A percentile compares a stretch with the other conserved stretches of the same genome.
Conservation (phyloP, 805 yeast species). For the Cyberlindnera samutprakarnensis region DNA sequence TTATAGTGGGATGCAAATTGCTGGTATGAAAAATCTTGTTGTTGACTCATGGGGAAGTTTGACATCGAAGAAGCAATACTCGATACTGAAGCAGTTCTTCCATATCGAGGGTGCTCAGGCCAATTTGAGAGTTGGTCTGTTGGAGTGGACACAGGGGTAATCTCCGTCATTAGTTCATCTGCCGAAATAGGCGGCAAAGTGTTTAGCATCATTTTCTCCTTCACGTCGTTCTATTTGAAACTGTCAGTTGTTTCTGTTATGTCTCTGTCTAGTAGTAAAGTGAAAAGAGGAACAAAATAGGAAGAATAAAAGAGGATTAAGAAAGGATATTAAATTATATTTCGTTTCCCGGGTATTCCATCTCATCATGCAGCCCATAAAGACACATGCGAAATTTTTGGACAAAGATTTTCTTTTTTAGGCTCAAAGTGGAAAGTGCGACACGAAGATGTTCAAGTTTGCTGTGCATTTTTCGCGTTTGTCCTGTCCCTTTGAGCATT, state of each 20-base stretch:
- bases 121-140: slow-evolving; percentile 13
- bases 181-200: slow-evolving; percentile 11
- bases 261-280: no score
- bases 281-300: no score
- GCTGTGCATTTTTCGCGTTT: no score
- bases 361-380: no score
- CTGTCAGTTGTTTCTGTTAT: neutral
- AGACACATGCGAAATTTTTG: no score
- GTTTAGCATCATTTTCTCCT: slow-evolving; percentile 6
- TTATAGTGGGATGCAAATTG: slow-evolving; percentile 22
- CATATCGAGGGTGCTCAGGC: slow-evolving; percentile 16
- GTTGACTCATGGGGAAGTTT: slow-evolving; percentile 13
- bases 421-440: no score
- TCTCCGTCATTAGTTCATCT: slow-evolving; percentile 15
- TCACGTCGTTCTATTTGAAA: slow-evolving; percentile 6
- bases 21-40: slow-evolving; percentile 18
- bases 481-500: no score
- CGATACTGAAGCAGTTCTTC: slow-evolving; percentile 21
- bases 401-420: no score
- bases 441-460: no score
- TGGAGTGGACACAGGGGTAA: slow-evolving; percentile 21
- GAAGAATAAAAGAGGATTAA: no score
- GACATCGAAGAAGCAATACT: slow-evolving; percentile 15
- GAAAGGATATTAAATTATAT: no score
- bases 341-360: no score